Conservation (phyloP, 257 asterid species). For the Misopates orontium region DNA sequence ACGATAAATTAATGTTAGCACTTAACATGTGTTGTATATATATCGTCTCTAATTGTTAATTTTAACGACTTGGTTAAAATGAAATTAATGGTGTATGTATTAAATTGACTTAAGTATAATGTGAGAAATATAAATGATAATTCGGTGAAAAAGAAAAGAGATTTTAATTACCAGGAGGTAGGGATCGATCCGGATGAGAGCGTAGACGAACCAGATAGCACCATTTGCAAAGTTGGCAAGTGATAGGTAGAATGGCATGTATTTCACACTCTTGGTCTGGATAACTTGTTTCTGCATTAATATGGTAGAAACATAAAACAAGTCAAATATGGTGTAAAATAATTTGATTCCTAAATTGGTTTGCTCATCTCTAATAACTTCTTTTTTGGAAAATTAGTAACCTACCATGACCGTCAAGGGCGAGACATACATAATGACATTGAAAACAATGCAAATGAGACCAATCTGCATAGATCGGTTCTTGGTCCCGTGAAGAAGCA, state of each 20-base stretch:
- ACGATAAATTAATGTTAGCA: no score
- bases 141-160: neutral
- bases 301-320: neutral
- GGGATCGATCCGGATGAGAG: conserved; percentile 59
- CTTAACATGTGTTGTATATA: neutral
- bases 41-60: no score
- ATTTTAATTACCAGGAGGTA: conserved; percentile 48
- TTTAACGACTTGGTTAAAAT: no score
- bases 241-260: conserved; percentile 72
- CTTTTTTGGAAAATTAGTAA: neutral
- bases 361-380: no score
- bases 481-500: conserved; percentile 41
- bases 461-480: conserved; percentile 52
- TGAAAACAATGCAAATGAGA: conserved; percentile 43
- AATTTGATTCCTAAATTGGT: no score
- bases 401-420: conserved; percentile 72
- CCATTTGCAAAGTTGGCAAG: conserved; percentile 66
- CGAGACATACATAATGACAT: conserved; percentile 54
- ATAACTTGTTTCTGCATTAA: conserved; percentile 56
- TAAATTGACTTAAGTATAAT: no score
- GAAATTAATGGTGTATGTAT: no score
- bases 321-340: no score
- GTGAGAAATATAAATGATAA: neutral
- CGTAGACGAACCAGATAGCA: conserved; percentile 56
- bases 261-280: conserved; percentile 73